Conservation (phyloP, 352 stramenopile species). For the Phytophthora vignae region DNA sequence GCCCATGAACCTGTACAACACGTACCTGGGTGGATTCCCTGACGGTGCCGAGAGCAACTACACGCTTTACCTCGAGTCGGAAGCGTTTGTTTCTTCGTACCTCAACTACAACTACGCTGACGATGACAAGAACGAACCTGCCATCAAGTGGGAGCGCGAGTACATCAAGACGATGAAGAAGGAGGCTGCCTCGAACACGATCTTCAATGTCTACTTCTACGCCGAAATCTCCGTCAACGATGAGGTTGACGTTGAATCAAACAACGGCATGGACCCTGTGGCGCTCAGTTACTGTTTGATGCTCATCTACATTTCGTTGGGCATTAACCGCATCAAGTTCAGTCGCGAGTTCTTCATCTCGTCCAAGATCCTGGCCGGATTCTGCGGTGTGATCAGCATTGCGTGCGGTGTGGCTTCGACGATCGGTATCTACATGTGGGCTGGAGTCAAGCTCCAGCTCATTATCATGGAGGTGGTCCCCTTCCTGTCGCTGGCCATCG, state of each 20-base stretch:
- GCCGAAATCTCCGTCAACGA: constrained; percentile 69
- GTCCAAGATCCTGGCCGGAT: constrained; percentile 67
- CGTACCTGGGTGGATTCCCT: constrained; percentile 64
- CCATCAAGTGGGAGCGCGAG: constrained; percentile 65
- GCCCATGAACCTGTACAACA: constrained; percentile 80
- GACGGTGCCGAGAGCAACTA: constrained; percentile 58
- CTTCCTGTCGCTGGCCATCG: constrained; percentile 72
- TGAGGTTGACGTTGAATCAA: constrained; percentile 64
- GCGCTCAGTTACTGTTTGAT: constrained; percentile 66
- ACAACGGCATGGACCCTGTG: constrained; percentile 56
- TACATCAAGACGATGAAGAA: constrained; percentile 66
- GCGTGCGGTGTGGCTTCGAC: constrained; percentile 65
- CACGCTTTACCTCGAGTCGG: constrained; percentile 53
- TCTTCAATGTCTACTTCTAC: constrained; percentile 68
- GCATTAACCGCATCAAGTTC: constrained; percentile 70
- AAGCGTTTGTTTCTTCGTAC: constrained; percentile 58
- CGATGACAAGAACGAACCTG: constrained; percentile 47
- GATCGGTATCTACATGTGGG: constrained; percentile 73
- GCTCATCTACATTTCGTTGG: constrained; percentile 73
- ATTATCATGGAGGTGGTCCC: constrained; percentile 81
- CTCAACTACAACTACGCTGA: constrained; percentile 77
- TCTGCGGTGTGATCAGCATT: constrained; percentile 70
- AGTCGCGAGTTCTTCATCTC: constrained; percentile 57
- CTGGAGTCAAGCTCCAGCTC: constrained; percentile 64
- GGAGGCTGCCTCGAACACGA: constrained; percentile 44